phyloP scores from a whole-genome alignment of 108 stramenopile genomes.

The Cyclotella atomus region DNA sequence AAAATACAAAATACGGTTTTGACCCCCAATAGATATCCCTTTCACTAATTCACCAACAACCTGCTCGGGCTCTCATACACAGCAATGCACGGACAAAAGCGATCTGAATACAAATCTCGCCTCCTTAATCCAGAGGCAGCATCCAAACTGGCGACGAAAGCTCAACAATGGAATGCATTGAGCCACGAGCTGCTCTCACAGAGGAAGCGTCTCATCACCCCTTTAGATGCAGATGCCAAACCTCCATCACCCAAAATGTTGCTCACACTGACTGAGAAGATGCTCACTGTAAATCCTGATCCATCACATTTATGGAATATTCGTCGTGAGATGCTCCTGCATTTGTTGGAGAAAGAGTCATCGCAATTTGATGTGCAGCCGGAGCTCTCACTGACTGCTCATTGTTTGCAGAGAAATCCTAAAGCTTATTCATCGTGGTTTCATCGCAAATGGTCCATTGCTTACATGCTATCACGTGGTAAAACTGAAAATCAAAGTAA shows the following conservation, averaged over 20 bases:
- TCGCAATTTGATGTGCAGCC: conserved; percentile 24
- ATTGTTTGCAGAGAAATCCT: conserved; percentile 88
- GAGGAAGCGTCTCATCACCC: conserved; percentile 29
- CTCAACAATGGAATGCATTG: conserved; percentile 78
- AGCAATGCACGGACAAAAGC: conserved; percentile 82
- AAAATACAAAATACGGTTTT: no score
- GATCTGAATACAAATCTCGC: conserved; percentile 78
- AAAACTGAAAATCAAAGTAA: background rate
- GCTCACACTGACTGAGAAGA: conserved; percentile 75
- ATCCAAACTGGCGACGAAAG: conserved; percentile 65
- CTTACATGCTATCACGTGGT: conserved; percentile 27
- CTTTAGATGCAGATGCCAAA: background rate
- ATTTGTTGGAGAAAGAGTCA: conserved; percentile 18
- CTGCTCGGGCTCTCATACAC: no score
- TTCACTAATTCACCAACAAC: background rate
- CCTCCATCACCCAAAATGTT: conserved; percentile 48
- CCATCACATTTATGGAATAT: conserved; percentile 96
- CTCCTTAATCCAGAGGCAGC: conserved; percentile 62
- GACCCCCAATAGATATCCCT: no score
- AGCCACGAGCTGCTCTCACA: conserved; percentile 53
- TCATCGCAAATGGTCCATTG: conserved; percentile 96
- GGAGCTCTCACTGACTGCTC: conserved; percentile 76
- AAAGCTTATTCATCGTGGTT: conserved; percentile 98
- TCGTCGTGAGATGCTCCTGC: conserved; percentile 77
- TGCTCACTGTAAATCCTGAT: conserved; percentile 93